A percentile compares a stretch with the other conserved stretches of the same genome.
phyloP scores from a whole-genome alignment of 805 yeast species.

The Kazachstania martiniae region DNA sequence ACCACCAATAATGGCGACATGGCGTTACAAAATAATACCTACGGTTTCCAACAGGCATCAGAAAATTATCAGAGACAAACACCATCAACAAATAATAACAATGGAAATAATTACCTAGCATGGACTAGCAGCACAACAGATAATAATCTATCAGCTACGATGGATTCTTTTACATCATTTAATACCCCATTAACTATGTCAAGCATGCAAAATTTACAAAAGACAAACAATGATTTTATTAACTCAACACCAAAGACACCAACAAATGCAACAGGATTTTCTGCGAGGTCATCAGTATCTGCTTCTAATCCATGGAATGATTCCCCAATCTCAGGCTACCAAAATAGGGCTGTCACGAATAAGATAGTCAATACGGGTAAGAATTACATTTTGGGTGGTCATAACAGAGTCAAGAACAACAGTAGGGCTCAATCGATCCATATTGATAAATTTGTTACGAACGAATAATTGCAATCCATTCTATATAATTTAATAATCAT shows the following conservation, averaged over 20 bases:
- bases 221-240: not conserved
- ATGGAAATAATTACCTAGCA: too few relatives aligned
- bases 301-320: slow-evolving; percentile 10
- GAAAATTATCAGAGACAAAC: too few relatives aligned
- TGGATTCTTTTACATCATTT: not conserved
- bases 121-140: not conserved
- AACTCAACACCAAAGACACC: slow-evolving; percentile 13
- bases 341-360: slow-evolving; percentile 2
- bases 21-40: not conserved
- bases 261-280: slow-evolving; percentile 4
- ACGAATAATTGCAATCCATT: too few relatives aligned
- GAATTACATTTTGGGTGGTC: slow-evolving; percentile 27
- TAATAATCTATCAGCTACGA: too few relatives aligned
- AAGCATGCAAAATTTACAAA: not conserved
- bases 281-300: slow-evolving; percentile 1
- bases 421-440: slow-evolving; percentile 28
- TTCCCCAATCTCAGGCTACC: slow-evolving; percentile 3
- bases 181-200: not conserved
- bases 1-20: not conserved
- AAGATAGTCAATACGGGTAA: slow-evolving; percentile 26
- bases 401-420: slow-evolving; percentile 20
- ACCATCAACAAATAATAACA: not conserved
- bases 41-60: too few relatives aligned
- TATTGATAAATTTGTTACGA: slow-evolving; percentile 22
- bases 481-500: too few relatives aligned